phyloP scores from a whole-genome alignment of 352 stramenopile genomes.

The Blastocystis sp. region DNA sequence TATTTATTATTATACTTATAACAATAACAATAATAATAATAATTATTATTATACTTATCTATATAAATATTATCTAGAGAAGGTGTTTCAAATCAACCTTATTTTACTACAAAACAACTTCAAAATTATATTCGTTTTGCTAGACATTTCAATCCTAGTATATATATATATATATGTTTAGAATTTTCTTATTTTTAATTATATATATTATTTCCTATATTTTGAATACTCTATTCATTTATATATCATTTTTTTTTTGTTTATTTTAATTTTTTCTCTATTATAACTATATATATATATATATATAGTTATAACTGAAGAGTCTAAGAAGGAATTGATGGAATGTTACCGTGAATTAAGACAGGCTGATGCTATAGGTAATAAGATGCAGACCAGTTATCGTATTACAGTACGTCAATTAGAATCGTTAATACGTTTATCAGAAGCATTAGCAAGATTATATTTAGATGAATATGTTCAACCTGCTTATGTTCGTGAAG shows the following conservation, averaged over 20 bases:
- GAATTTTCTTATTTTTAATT: no score
- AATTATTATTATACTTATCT: no score
- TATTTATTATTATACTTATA: no score
- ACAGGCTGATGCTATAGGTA: constrained; percentile 74
- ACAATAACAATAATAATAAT: no score
- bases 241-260: no score
- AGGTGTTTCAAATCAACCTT: constrained; percentile 39
- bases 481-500: constrained; percentile 74
- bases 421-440: constrained; percentile 68
- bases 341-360: constrained; percentile 85
- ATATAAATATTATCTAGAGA: constrained; percentile 39
- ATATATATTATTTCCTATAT: no score
- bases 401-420: constrained; percentile 90
- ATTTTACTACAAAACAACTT: constrained; percentile 61
- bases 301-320: constrained; percentile 38
- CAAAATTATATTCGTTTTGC: constrained; percentile 74
- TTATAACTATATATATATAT: constrained; percentile 51
- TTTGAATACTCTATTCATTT: no score
- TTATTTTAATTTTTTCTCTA: constrained; percentile 55
- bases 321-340: constrained; percentile 70
- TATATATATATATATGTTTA: constrained; percentile 48
- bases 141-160: constrained; percentile 53
- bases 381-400: constrained; percentile 79
- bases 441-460: constrained; percentile 71
- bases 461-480: constrained; percentile 78